Conservation (phyloP, 345 rosid species). For the Salix arbutifolia region DNA sequence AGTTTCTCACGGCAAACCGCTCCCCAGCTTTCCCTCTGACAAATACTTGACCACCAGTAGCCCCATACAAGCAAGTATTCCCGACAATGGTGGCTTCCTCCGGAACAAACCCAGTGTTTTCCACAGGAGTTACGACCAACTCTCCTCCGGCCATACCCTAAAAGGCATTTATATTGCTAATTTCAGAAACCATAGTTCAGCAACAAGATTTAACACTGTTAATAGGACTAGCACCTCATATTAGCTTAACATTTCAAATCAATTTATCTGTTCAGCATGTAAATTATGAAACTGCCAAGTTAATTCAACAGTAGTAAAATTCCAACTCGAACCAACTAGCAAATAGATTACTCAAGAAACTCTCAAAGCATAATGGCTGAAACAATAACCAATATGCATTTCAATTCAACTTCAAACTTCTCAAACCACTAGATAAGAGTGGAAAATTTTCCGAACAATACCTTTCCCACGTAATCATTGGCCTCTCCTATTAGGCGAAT, state of each 20-base stretch:
- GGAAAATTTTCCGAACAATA: conserved; percentile 19
- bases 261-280: not conserved
- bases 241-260: not conserved
- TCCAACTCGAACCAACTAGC: not conserved
- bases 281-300: not conserved
- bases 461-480: conserved; percentile 99
- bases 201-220: not conserved
- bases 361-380: not conserved
- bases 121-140: conserved; percentile 78
- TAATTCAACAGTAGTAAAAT: not conserved
- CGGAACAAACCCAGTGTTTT: conserved; percentile 67
- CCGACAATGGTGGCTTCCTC: conserved; percentile 97
- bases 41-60: conserved; percentile 94
- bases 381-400: not conserved
- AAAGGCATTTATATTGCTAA: conserved; percentile 14
- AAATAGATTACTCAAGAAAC: not conserved
- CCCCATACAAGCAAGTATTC: conserved; percentile 94
- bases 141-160: conserved; percentile 99
- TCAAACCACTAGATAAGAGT: not conserved
- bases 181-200: conserved; percentile 15
- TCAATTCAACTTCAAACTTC: not conserved
- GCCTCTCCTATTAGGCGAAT: conserved; percentile 88
- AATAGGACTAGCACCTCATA: not conserved
- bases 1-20: conserved; percentile 96
- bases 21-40: conserved; percentile 98